phyloP scores from a whole-genome alignment of 805 yeast genomes.

The Kodamaea kakaduensis region DNA sequence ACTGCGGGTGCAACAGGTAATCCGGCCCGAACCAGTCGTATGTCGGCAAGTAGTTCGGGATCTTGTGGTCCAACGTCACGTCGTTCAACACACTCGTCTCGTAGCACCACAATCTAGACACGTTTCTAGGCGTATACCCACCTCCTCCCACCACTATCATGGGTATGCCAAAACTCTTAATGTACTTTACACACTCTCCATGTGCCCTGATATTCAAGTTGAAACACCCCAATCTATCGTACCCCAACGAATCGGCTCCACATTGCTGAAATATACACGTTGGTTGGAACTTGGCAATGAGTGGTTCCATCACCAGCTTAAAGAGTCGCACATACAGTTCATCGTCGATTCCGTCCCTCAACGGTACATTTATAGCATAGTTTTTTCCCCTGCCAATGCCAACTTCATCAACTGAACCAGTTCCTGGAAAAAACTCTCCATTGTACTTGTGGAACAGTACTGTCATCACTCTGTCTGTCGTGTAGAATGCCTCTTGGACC shows the following conservation, averaged over 20 bases:
- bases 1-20: constrained; percentile 75
- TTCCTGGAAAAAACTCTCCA: constrained; percentile 96
- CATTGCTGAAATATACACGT: constrained; percentile 93
- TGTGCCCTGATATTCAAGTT: constrained; percentile 89
- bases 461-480: constrained; percentile 95
- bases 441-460: constrained; percentile 90
- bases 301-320: constrained; percentile 85
- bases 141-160: constrained; percentile 95
- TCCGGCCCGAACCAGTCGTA: constrained; percentile 88
- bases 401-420: constrained; percentile 85
- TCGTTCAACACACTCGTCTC: constrained; percentile 82
- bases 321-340: constrained; percentile 71
- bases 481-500: constrained; percentile 93
- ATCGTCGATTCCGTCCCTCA: constrained; percentile 94
- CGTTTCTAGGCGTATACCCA: constrained; percentile 95
- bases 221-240: constrained; percentile 91
- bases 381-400: constrained; percentile 89
- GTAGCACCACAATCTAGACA: constrained; percentile 90
- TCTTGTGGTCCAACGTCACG: constrained; percentile 40
- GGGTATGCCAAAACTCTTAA: constrained; percentile 86
- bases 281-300: constrained; percentile 88
- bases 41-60: constrained; percentile 71
- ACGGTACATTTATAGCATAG: constrained; percentile 85
- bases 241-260: constrained; percentile 94
- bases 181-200: constrained; percentile 89